Percentiles rank a stretch among this genome's conserved stretches.
These are phyloP conservation scores for Babesia ovata DNA, from an alignment of 169 alveolate species.

Conservation along the genomic window DNA sequence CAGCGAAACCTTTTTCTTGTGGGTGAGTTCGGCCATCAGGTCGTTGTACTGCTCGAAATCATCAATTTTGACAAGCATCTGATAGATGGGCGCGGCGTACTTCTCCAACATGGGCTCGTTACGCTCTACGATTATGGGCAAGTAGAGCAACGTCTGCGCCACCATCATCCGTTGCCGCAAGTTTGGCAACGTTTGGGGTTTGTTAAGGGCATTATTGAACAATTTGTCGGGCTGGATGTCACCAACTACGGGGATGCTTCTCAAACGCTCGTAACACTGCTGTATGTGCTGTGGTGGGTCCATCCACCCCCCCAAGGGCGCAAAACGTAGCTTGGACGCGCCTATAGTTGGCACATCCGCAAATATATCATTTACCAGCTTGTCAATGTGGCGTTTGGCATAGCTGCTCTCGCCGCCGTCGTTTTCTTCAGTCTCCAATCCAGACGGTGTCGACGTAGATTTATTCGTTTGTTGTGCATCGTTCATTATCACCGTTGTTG, in stretches of 20 bases:
- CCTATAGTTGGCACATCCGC: conserved; percentile 33
- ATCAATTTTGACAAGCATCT: conserved; percentile 31
- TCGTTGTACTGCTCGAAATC: conserved; percentile 50
- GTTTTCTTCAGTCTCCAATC: background rate
- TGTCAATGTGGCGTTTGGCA: background rate
- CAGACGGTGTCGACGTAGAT: too few species aligned
- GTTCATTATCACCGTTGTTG: too few species aligned
- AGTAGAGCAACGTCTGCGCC: conserved; percentile 46
- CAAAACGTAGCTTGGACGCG: background rate
- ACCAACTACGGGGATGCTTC: conserved; percentile 46
- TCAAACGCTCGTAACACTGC: conserved; percentile 63
- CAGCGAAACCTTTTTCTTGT: background rate
- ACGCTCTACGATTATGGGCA: conserved; percentile 31
- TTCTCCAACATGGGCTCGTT: conserved; percentile 47
- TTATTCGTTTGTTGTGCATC: too few species aligned
- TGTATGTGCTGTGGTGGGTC: conserved; percentile 65
- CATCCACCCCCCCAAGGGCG: conserved; percentile 1
- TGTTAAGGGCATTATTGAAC: conserved; percentile 25
- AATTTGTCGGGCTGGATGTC: conserved; percentile 44
- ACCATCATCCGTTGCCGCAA: conserved; percentile 6
- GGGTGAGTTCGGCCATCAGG: background rate
- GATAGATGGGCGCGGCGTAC: conserved; percentile 44
- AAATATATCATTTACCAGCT: conserved; percentile 34
- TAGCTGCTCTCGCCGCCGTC: background rate
- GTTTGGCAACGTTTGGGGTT: conserved; percentile 17